Evolutionary conservation across 2,329 filamentous ascomycete genomes (phyloP).

Genomic region (Lachnellula arida): DNA sequence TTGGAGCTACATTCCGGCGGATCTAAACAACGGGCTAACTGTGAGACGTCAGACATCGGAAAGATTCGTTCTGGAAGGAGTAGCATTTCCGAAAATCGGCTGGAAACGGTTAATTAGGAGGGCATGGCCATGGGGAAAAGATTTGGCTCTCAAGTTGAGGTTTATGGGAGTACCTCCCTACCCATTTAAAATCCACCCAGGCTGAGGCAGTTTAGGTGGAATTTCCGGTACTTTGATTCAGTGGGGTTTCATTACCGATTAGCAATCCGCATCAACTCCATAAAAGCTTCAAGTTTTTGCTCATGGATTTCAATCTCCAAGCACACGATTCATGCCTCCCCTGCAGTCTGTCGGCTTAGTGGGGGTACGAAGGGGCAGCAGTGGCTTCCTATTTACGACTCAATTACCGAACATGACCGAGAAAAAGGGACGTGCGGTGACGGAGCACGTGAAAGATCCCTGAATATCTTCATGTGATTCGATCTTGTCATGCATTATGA

Average conservation of each 20-base stretch:
- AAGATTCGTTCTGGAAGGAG: not conserved
- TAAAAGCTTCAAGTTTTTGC: not conserved
- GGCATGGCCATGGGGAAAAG: not conserved
- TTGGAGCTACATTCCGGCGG: not conserved
- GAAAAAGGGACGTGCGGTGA: not conserved
- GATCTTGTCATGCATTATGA: too few relatives aligned
- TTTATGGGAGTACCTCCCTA: not conserved
- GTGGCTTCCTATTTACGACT: not conserved
- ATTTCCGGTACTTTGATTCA: too few relatives aligned
- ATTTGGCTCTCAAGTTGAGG: not conserved
- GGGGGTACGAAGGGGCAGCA: not conserved
- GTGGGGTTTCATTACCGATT: too few relatives aligned
- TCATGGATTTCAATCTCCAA: not conserved
- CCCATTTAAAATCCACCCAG: too few relatives aligned
- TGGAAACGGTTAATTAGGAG: not conserved
- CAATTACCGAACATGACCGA: conserved; percentile 1
- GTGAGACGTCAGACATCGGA: not conserved
- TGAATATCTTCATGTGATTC: too few relatives aligned
- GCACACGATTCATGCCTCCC: not conserved
- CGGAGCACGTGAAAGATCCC: not conserved
- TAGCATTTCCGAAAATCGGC: not conserved
- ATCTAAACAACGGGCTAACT: not conserved
- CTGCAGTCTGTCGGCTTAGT: too few relatives aligned
- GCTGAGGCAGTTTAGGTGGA: too few relatives aligned
- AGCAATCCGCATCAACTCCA: not conserved